These are phyloP conservation scores for Canna indica DNA, from an alignment of 176 grass and related monocot species.

Conservation along the genomic window DNA sequence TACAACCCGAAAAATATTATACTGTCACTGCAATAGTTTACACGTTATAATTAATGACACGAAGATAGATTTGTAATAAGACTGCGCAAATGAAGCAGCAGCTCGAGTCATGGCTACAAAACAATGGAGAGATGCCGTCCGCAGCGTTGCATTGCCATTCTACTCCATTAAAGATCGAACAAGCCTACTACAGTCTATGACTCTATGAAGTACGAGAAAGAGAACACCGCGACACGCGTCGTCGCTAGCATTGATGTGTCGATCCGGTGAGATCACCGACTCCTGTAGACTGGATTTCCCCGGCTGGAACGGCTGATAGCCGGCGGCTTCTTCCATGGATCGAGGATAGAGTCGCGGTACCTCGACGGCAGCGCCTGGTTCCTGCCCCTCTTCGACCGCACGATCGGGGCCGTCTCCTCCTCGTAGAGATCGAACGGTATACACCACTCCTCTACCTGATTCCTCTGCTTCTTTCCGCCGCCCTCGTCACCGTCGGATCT, in stretches of 20 bases:
- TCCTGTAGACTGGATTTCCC: constrained; percentile 4
- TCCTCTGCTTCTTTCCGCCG: constrained; percentile 5
- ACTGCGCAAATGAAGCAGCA: too few species aligned
- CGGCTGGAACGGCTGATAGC: background rate
- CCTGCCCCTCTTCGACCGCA: constrained; percentile 25
- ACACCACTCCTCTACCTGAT: background rate
- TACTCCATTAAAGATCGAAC: too few species aligned
- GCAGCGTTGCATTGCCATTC: too few species aligned
- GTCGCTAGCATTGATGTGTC: background rate
- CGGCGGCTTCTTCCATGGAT: constrained; percentile 19
- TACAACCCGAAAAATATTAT: too few species aligned
- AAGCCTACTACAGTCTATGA: too few species aligned
- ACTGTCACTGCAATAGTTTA: too few species aligned
- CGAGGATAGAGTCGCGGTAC: constrained; percentile 25
- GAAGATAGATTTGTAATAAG: too few species aligned
- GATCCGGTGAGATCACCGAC: background rate
- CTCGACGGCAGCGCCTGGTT: constrained; percentile 21
- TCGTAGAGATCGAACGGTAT: constrained; percentile 20
- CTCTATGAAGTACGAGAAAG: too few species aligned
- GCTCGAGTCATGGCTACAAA: too few species aligned
- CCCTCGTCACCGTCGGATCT: background rate
- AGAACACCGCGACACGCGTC: background rate
- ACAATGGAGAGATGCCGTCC: too few species aligned
- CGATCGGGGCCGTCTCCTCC: constrained; percentile 23
- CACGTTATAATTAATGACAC: too few species aligned